These are phyloP conservation scores for Nicotiana otophora DNA, from an alignment of 257 asterid species.

Conservation along the genomic window DNA sequence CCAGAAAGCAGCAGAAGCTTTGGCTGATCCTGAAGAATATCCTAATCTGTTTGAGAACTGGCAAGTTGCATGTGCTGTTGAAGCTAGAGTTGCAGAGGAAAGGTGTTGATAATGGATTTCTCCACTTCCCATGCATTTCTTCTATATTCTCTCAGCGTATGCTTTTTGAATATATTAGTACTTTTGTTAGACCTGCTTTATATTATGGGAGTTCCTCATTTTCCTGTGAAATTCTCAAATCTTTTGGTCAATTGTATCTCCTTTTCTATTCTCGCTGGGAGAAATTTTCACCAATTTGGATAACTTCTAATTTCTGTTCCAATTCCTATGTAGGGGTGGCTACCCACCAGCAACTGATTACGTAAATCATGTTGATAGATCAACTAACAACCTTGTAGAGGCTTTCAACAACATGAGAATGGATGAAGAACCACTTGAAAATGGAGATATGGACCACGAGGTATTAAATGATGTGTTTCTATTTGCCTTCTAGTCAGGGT, in stretches of 20 bases:
- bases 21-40: conserved; percentile 92
- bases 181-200: too few species aligned
- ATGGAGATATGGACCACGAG: conserved; percentile 79
- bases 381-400: conserved; percentile 75
- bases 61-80: conserved; percentile 87
- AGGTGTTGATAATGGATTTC: conserved; percentile 17
- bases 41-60: conserved; percentile 86
- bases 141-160: neutral
- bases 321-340: conserved; percentile 45
- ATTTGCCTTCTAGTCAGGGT: neutral
- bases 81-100: conserved; percentile 57
- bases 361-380: conserved; percentile 46
- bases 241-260: conserved; percentile 1
- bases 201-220: neutral
- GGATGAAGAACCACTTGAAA: conserved; percentile 66
- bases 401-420: conserved; percentile 61
- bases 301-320: conserved; percentile 11
- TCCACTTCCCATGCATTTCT: conserved; percentile 4
- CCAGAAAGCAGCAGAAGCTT: conserved; percentile 89
- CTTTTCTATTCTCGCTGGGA: conserved; percentile 12
- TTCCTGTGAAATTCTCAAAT: neutral
- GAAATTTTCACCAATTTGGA: neutral
- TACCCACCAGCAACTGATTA: conserved; percentile 73
- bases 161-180: neutral
- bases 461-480: conserved; percentile 23